Conservation (phyloP, 2,329 filamentous ascomycete genomes). For the Exophiala sp. region DNA sequence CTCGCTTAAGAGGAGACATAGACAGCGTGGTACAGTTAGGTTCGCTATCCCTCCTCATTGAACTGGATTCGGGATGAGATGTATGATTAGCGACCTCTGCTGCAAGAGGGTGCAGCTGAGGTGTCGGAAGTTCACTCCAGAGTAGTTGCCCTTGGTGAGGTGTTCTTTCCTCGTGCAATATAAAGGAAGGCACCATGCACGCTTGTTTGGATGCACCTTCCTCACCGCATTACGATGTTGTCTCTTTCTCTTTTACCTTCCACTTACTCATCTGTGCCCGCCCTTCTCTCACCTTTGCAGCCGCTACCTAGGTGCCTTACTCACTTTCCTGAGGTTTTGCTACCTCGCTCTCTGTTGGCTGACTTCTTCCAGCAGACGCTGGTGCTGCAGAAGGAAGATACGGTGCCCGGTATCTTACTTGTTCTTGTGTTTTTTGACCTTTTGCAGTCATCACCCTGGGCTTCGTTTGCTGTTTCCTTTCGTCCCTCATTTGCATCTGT, state of each 20-base stretch:
- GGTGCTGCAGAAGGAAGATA: conserved; percentile 14
- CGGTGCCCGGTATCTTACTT: conserved; percentile 10
- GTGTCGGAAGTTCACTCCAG: no score
- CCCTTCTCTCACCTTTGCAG: conserved; percentile 1
- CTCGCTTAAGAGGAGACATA: conserved; percentile 36
- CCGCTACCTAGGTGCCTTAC: conserved; percentile 11
- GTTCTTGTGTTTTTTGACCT: conserved; percentile 9
- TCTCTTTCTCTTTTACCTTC: conserved; percentile 1
- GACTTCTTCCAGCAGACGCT: conserved; percentile 24
- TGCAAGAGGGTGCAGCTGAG: no score
- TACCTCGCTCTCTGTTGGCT: conserved; percentile 25
- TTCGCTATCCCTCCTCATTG: background rate
- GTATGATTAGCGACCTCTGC: no score
- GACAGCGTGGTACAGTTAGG: conserved; percentile 35
- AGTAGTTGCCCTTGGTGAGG: no score
- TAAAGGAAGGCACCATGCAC: background rate
- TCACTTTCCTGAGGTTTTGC: conserved; percentile 21
- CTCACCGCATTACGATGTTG: background rate
- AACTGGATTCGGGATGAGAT: no score
- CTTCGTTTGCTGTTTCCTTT: conserved; percentile 18
- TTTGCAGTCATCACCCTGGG: conserved; percentile 1
- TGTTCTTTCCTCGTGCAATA: background rate
- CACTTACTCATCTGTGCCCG: conserved; percentile 1
- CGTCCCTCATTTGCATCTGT: conserved; percentile 26
- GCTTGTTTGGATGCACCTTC: background rate